These are phyloP conservation scores for Sugiyamaella castrensis DNA, from an alignment of 1,139 yeast genomes.

Conservation along the genomic window DNA sequence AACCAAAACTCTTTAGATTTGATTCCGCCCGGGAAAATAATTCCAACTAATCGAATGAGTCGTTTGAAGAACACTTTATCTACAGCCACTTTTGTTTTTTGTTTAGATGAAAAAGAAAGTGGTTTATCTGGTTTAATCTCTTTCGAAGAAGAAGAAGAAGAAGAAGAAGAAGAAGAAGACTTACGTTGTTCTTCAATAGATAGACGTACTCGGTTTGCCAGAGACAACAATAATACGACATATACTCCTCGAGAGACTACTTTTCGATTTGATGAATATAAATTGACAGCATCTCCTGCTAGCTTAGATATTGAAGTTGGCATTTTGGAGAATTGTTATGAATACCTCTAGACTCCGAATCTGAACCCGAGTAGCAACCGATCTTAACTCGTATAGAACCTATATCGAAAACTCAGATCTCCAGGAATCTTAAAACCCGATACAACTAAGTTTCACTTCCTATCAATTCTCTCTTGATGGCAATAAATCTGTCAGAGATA, in stretches of 20 bases:
- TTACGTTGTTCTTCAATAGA: constrained; percentile 24
- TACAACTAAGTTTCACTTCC: no score
- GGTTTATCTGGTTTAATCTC: background rate
- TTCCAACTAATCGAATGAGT: constrained; percentile 33
- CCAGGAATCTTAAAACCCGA: no score
- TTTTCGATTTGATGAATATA: constrained; percentile 29
- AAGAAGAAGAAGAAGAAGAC: constrained; percentile 7
- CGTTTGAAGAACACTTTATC: constrained; percentile 34
- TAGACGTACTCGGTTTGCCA: constrained; percentile 26
- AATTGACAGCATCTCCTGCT: constrained; percentile 16
- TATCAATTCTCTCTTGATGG: no score
- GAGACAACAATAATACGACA: constrained; percentile 25
- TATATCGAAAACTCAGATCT: no score
- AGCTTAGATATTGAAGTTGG: constrained; percentile 21
- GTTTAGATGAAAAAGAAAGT: constrained; percentile 13
- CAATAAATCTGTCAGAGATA: no score
- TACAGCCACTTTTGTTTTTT: constrained; percentile 33
- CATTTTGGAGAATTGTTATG: constrained; percentile 18
- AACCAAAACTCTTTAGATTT: constrained; percentile 38
- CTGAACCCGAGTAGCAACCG: no score
- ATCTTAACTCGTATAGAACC: no score
- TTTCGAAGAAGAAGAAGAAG: background rate
- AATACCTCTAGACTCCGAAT: background rate
- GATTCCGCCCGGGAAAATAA: constrained; percentile 39
- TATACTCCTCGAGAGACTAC: constrained; percentile 31